phyloP scores from a whole-genome alignment of 371 early-diverging fungal species.

The Lichtheimia ornata region DNA sequence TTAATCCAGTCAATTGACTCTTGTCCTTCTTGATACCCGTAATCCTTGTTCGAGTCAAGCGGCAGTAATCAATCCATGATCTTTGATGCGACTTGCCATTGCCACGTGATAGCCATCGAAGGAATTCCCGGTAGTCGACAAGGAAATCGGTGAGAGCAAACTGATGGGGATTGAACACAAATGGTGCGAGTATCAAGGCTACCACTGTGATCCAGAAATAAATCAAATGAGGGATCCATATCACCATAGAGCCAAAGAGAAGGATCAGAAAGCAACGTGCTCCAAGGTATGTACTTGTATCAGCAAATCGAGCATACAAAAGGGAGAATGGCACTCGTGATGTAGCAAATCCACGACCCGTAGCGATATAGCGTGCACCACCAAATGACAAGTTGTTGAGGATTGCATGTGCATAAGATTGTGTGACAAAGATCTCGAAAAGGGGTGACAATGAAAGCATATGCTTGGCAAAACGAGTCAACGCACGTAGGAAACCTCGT shows the following conservation, averaged over 20 bases:
- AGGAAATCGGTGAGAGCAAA: conserved; percentile 74
- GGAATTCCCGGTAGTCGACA: conserved; percentile 77
- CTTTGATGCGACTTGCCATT: conserved; percentile 65
- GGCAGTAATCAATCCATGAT: conserved; percentile 77
- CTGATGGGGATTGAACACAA: conserved; percentile 84
- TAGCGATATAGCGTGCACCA: conserved; percentile 83
- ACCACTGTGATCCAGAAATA: conserved; percentile 86
- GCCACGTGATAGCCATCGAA: conserved; percentile 81
- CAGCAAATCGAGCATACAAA: conserved; percentile 80
- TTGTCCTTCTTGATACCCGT: conserved; percentile 72
- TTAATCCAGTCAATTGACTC: conserved; percentile 29
- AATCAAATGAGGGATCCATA: conserved; percentile 71
- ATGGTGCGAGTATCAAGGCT: conserved; percentile 75
- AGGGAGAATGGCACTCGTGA: conserved; percentile 72
- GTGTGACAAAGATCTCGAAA: conserved; percentile 89
- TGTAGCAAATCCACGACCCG: conserved; percentile 90
- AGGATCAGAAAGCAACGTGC: conserved; percentile 67
- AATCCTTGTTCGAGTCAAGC: conserved; percentile 67
- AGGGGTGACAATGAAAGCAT: conserved; percentile 81
- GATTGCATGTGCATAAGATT: conserved; percentile 81
- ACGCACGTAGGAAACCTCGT: conserved; percentile 74
- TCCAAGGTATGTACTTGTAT: conserved; percentile 78
- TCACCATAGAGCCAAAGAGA: conserved; percentile 67
- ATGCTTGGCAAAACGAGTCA: conserved; percentile 79
- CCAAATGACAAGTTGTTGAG: conserved; percentile 81